These are phyloP conservation scores for Sphaerulina musiva DNA, from an alignment of 2,329 filamentous ascomycete species.

Conservation along the genomic window DNA sequence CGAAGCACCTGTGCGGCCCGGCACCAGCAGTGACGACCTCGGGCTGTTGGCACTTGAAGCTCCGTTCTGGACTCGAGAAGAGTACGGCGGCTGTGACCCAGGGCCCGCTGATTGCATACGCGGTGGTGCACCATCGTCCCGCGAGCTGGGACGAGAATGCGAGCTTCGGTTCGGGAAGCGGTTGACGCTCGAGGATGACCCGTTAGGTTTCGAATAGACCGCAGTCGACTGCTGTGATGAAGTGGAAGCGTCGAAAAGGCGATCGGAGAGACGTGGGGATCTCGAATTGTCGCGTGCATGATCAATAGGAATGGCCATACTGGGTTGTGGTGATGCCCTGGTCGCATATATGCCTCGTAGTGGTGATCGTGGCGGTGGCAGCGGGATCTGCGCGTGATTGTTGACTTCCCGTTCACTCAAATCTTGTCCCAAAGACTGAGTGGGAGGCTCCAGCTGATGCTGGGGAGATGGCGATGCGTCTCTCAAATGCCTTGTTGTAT, in stretches of 20 bases:
- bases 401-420: constrained; percentile 5
- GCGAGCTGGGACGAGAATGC: constrained; percentile 19
- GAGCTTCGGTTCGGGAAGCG: constrained; percentile 5
- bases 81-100: constrained; percentile 6
- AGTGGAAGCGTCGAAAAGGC: neutral
- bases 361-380: constrained; percentile 7
- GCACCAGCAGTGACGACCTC: constrained; percentile 13
- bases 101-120: constrained; percentile 2
- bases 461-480: constrained; percentile 14
- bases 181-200: constrained; percentile 17
- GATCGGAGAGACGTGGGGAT: constrained; percentile 14
- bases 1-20: constrained; percentile 8
- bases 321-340: constrained; percentile 12
- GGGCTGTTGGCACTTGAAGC: constrained; percentile 15
- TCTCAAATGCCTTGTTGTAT: constrained; percentile 24
- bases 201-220: constrained; percentile 17
- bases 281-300: constrained; percentile 10
- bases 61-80: constrained; percentile 11
- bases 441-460: constrained; percentile 3
- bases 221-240: neutral
- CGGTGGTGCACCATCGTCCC: constrained; percentile 14
- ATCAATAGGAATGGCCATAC: constrained; percentile 11
- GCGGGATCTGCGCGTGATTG: constrained; percentile 3
- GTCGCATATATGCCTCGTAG: neutral
- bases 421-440: constrained; percentile 11